phyloP scores from a whole-genome alignment of 768 basidiomycete species.

The Tricholomella constricta region DNA sequence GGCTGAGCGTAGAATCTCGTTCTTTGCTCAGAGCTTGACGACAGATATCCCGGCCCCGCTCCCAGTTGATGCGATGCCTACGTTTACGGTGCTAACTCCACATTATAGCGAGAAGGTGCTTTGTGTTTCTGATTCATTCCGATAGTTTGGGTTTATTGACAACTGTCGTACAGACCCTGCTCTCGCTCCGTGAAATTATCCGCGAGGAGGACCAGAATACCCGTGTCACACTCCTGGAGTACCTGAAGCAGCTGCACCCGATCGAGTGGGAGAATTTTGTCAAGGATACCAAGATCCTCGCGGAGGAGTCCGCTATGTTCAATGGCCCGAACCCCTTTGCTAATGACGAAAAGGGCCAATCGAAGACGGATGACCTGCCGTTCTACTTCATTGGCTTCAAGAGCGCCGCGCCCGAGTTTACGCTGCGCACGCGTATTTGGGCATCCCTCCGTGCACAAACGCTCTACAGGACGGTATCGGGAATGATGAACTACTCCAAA shows the following conservation, averaged over 20 bases:
- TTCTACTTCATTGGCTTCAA: conserved; percentile 99
- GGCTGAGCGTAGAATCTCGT: conserved; percentile 96
- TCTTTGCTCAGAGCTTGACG: conserved; percentile 97
- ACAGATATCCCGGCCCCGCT: conserved; percentile 92
- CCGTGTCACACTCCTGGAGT: conserved; percentile 95
- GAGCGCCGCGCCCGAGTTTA: conserved; percentile 97
- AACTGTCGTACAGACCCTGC: conserved; percentile 62
- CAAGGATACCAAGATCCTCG: conserved; percentile 98
- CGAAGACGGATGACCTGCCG: conserved; percentile 89
- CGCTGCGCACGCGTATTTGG: conserved; percentile 98
- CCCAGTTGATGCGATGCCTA: conserved; percentile 99
- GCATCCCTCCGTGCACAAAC: conserved; percentile 98
- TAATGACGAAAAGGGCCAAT: conserved; percentile 76
- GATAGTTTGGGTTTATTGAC: not conserved
- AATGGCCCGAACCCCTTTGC: conserved; percentile 72
- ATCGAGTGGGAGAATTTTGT: conserved; percentile 99
- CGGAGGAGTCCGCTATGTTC: conserved; percentile 90
- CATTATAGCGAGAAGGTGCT: conserved; percentile 97
- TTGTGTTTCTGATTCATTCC: conserved; percentile 1
- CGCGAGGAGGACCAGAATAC: conserved; percentile 97
- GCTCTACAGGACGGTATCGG: conserved; percentile 96
- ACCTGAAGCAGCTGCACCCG: conserved; percentile 96
- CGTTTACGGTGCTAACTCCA: conserved; percentile 96
- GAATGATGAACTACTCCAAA: conserved; percentile 99
- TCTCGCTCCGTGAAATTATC: conserved; percentile 97